These are phyloP conservation scores for Fusarium acutatum DNA, from an alignment of 2,329 filamentous ascomycete species.

Conservation along the genomic window DNA sequence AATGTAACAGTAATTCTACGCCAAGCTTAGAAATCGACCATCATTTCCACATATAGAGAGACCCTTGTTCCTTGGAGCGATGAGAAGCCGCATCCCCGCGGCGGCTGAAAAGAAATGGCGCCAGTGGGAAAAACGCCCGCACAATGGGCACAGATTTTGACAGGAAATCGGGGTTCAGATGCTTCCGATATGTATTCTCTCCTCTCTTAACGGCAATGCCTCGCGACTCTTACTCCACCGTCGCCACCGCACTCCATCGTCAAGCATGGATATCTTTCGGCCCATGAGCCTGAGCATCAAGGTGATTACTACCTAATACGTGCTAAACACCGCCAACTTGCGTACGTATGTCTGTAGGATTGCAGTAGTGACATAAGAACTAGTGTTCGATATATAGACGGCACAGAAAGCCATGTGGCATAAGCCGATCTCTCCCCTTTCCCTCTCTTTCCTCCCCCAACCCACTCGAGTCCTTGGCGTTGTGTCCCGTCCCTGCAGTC, in stretches of 20 bases:
- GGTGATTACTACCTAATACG: conserved; percentile 28
- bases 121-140: not conserved
- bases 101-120: not conserved
- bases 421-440: conserved; percentile 6
- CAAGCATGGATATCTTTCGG: conserved; percentile 14
- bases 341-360: not conserved
- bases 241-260: not conserved
- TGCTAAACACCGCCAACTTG: not conserved
- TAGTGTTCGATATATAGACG: conserved; percentile 25
- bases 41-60: not conserved
- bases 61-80: not conserved
- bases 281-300: not conserved
- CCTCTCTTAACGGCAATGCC: not conserved
- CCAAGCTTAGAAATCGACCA: not conserved
- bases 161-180: not conserved
- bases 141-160: not conserved
- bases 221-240: conserved; percentile 1
- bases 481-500: conserved; percentile 1
- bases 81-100: not conserved
- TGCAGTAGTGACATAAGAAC: not conserved
- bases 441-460: not conserved
- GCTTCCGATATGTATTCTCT: not conserved
- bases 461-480: conserved; percentile 10
- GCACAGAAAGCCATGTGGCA: conserved; percentile 20
- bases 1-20: conserved; percentile 1